Conservation (phyloP, 495 filamentous ascomycete species). For the Annulohypoxylon stygium region DNA sequence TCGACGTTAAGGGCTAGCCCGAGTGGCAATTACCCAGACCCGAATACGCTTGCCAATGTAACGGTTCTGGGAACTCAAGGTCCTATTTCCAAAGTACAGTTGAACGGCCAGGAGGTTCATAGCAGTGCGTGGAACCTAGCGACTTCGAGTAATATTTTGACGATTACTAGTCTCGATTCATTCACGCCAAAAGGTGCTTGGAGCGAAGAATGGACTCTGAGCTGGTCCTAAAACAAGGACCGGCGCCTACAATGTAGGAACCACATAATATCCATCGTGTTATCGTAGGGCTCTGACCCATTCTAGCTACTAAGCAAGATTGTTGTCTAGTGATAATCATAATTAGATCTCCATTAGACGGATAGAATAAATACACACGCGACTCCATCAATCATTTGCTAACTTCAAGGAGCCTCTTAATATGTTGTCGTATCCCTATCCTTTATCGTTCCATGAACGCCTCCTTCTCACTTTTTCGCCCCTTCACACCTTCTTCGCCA, state of each 20-base stretch:
- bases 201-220: conserved; percentile 67
- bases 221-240: conserved; percentile 60
- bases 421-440: background rate
- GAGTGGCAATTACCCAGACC: conserved; percentile 69
- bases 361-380: background rate
- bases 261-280: background rate
- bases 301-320: conserved; percentile 1
- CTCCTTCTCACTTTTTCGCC: background rate
- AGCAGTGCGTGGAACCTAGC: conserved; percentile 63
- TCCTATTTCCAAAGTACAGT: conserved; percentile 58
- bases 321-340: conserved; percentile 3
- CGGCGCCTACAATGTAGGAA: background rate
- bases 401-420: background rate
- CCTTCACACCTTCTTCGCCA: conserved; percentile 66
- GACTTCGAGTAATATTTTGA: conserved; percentile 60
- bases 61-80: conserved; percentile 73
- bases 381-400: background rate
- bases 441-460: background rate
- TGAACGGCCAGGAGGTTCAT: conserved; percentile 64
- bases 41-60: conserved; percentile 72
- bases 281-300: background rate
- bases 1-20: conserved; percentile 62
- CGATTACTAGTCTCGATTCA: conserved; percentile 63
- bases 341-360: background rate
- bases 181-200: conserved; percentile 69